A percentile compares a stretch with the other conserved stretches of the same genome.
Evolutionary conservation across 371 early-diverging fungal species (phyloP).

Genomic region (Lichtheimia hyalospora): DNA sequence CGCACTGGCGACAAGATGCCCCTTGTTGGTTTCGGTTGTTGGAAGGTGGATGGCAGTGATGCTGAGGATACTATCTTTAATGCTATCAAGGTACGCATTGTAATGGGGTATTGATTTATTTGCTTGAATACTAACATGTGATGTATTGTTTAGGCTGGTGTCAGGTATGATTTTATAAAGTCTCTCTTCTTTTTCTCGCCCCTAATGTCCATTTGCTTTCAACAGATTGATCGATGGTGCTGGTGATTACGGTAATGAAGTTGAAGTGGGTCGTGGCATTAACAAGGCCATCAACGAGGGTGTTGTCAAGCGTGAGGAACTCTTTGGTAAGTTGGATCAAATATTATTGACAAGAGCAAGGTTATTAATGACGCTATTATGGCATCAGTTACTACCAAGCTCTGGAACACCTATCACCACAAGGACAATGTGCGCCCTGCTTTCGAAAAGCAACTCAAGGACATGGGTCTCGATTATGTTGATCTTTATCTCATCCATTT

Average conservation of each 20-base stretch:
- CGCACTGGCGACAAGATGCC: slow-evolving; percentile 49
- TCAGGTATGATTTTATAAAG: slow-evolving; percentile 19
- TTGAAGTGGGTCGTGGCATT: slow-evolving; percentile 66
- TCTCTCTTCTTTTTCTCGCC: not conserved
- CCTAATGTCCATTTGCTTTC: not conserved
- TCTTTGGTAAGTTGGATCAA: slow-evolving; percentile 30
- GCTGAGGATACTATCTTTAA: slow-evolving; percentile 48
- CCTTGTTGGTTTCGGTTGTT: slow-evolving; percentile 46
- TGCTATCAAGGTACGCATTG: slow-evolving; percentile 31
- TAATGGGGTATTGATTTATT: too few species aligned
- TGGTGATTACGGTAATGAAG: slow-evolving; percentile 64
- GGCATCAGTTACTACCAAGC: slow-evolving; percentile 68
- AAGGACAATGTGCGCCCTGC: slow-evolving; percentile 50
- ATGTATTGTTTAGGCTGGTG: slow-evolving; percentile 19
- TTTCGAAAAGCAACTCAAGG: slow-evolving; percentile 45
- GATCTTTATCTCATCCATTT: slow-evolving; percentile 58
- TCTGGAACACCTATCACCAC: slow-evolving; percentile 63
- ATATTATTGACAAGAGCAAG: not conserved
- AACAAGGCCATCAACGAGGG: slow-evolving; percentile 51
- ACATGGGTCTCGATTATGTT: slow-evolving; percentile 57
- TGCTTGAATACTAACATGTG: too few species aligned
- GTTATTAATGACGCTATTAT: not conserved
- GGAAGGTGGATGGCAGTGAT: slow-evolving; percentile 34
- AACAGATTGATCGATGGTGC: slow-evolving; percentile 51
- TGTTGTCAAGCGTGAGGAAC: slow-evolving; percentile 60